phyloP scores from a whole-genome alignment of 345 rosid species.

The Cardamine occulta region DNA sequence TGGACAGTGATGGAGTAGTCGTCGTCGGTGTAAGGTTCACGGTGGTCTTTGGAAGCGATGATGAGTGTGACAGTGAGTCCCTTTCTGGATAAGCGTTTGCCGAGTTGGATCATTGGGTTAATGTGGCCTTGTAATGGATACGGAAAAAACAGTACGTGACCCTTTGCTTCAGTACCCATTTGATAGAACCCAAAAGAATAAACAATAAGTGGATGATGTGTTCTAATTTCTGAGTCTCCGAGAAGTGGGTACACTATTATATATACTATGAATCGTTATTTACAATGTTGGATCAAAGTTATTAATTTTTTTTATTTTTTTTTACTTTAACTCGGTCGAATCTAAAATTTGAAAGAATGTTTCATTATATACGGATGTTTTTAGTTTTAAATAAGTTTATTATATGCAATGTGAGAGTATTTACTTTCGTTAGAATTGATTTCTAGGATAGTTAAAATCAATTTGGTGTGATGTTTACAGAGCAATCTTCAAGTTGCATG shows the following conservation, averaged over 20 bases:
- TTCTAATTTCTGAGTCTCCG: background rate
- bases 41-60: constrained; percentile 41
- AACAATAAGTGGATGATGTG: constrained; percentile 18
- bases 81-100: constrained; percentile 45
- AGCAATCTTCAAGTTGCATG: constrained; percentile 7
- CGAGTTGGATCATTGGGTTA: constrained; percentile 53
- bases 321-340: background rate
- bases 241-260: background rate
- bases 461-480: constrained; percentile 7
- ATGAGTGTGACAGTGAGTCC: constrained; percentile 43
- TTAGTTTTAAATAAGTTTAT: background rate
- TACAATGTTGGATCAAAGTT: constrained; percentile 19
- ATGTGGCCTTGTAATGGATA: constrained; percentile 43
- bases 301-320: background rate
- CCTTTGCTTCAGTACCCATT: constrained; percentile 32
- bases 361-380: background rate
- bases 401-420: constrained; percentile 19
- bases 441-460: constrained; percentile 2
- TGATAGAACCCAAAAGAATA: background rate
- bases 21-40: constrained; percentile 39
- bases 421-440: background rate
- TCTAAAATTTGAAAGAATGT: background rate
- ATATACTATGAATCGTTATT: background rate
- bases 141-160: constrained; percentile 41
- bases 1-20: constrained; percentile 38